A percentile compares a stretch with the other conserved stretches of the same genome.
Conservation (phyloP, 2,329 filamentous ascomycete species). For the Colletotrichum sp. region DNA sequence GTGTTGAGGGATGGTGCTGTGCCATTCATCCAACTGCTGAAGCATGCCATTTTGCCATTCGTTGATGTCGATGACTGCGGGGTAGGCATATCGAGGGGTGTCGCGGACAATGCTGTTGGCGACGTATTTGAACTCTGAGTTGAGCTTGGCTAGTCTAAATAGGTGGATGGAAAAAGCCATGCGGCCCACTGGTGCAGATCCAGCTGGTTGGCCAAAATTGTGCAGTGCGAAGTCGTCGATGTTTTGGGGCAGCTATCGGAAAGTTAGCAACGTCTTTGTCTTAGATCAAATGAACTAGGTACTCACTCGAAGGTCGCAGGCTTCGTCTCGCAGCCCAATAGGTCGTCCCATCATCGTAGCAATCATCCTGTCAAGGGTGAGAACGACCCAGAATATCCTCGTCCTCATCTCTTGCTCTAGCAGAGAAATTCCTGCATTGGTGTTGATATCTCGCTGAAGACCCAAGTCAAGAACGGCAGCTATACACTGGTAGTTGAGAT, state of each 20-base stretch:
- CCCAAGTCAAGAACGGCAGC: constrained; percentile 56
- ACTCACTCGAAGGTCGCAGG: constrained; percentile 54
- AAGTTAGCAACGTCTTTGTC: constrained; percentile 14
- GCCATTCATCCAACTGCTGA: constrained; percentile 43
- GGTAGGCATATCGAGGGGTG: constrained; percentile 53
- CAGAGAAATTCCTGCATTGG: constrained; percentile 45
- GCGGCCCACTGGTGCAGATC: background rate
- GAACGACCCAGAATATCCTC: constrained; percentile 59
- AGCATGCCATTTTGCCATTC: constrained; percentile 52
- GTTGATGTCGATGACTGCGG: constrained; percentile 46
- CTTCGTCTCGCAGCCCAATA: constrained; percentile 59
- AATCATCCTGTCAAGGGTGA: constrained; percentile 54
- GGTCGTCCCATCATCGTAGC: constrained; percentile 62
- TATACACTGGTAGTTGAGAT: constrained; percentile 60
- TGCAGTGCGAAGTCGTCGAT: constrained; percentile 26
- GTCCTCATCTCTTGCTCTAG: constrained; percentile 60
- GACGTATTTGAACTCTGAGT: constrained; percentile 64
- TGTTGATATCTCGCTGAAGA: constrained; percentile 51
- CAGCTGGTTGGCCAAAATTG: background rate
- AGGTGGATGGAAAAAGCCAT: constrained; percentile 50
- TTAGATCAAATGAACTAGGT: constrained; percentile 2
- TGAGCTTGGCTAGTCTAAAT: constrained; percentile 51
- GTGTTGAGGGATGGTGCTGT: background rate
- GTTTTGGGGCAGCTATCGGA: constrained; percentile 30
- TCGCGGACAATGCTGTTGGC: constrained; percentile 56